Base-by-base conservation (phyloP, 2,329 filamentous ascomycete species). In the Pyrenophora tritici-repentis region DNA sequence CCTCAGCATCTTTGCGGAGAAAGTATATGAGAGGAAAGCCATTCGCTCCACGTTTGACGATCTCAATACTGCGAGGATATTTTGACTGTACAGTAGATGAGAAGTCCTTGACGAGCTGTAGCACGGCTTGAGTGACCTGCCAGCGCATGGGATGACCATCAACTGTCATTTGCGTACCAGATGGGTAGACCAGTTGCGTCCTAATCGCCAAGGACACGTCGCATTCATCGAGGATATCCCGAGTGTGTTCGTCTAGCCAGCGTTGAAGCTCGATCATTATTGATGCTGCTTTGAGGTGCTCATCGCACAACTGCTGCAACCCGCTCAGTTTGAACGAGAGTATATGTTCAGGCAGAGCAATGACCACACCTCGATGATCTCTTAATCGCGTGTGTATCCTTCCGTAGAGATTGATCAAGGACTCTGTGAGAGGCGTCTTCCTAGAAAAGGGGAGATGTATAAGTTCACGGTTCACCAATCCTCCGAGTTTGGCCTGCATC, bases 191-290 rank as follows among this genome's bases (percentile, higher is more conserved):
- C 0, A 79, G 63, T 58, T 77, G 75, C 13, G 76, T 77, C 2
- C 65, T 59, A 1, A 74, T 71, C 1, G 72, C 71, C 31, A 78
- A 66, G n/a, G 73, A 75, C 20, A 77, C 70, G 42, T 79, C 77
- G 32, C 69, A 86, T 60, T 89, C 86, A 54, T 89, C 86, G 0
- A 89, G 69, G 0, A 89, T 75, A 60, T 90, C 86, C 0, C 86
- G 78, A 2, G 78, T 81, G 1, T 73, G 61, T 0, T 53, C 50
- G 2, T 80, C 72, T 5, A 88, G 63, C 74, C 80, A 83, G 0
- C 66, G 50, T 22, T 87, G 82, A 0, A 77, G 75, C 0, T 68
- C 64, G 2, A 86, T 71, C 78, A 88, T 83, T 1, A 58, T 61
- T 0, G 58, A 63, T 0, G 81, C 79, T 29, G 79, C 71, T 0